Evolutionary conservation across 2,329 filamentous ascomycete genomes (phyloP), one percentile per base, ranked within the genome.

Genomic region (Septoria petroselini): DNA sequence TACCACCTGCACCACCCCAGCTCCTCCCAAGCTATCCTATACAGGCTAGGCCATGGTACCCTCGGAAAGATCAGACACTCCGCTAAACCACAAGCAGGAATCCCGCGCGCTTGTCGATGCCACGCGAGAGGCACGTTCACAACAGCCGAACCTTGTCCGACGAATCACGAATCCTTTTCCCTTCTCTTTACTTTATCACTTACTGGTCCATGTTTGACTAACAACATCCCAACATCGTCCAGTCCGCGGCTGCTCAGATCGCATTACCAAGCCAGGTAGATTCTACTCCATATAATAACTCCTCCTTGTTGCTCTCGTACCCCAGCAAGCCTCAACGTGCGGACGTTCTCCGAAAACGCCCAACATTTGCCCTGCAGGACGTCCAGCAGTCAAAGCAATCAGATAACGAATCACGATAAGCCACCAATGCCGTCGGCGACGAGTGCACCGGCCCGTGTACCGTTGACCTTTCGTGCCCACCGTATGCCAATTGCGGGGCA

Each of bases 391-490:
- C 29, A 45, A 41, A 27, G 23, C 23, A 27, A 9, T 21, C 29
- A 45, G 48, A 50, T 50, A 46, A 50, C 34, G 34, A 35, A 45
- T 25, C 27, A 25, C 40, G 41, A 43, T 43, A 34, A 33, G 34
- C 15, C 33, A 35, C 8, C 15, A 14, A 4, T 35, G 33, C 35
- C 35, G 35, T 23, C 35, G 35, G 35, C 35, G 15, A 38, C 35
- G 9, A 19, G 3, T 7, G 14, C 41, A 15, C 41, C 41, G 41
- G 41, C 29, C 41, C 41, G 41, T 25, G 41, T 37, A 27, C 19
- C 30, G 12, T 14, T 12, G 18, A 18, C 41, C 41, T 14, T 23
- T 18, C 4, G n/a, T 33, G 9, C 17, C n/a, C 4, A 14, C 9
- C 18, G 3, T 11, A 17, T 11, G 34, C 4, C 34, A 43, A 11